phyloP scores from a whole-genome alignment of 108 stramenopile genomes.

The Cyclotella baltica region DNA sequence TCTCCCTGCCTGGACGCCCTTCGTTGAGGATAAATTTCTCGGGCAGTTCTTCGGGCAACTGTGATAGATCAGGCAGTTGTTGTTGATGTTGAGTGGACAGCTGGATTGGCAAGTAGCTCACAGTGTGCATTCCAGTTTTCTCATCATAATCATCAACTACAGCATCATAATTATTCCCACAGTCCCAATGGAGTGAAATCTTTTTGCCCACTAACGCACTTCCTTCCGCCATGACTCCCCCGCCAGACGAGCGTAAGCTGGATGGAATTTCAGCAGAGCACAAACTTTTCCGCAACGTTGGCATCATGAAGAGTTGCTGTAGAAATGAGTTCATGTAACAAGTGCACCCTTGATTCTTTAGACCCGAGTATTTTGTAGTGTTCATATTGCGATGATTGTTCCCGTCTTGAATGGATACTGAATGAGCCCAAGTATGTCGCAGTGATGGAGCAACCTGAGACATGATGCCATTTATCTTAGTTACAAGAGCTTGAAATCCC shows the following conservation, averaged over 20 bases:
- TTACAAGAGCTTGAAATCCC: conserved; percentile 74
- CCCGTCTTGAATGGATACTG: conserved; percentile 46
- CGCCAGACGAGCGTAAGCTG: conserved; percentile 69
- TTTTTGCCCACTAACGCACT: conserved; percentile 80
- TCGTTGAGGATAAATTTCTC: conserved; percentile 89
- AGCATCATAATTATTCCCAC: conserved; percentile 82
- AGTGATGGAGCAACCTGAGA: conserved; percentile 71
- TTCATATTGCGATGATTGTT: conserved; percentile 44
- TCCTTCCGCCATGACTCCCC: conserved; percentile 65
- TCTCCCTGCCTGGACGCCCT: conserved; percentile 94
- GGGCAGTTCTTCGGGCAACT: conserved; percentile 64
- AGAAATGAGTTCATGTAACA: conserved; percentile 99
- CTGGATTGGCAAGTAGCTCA: conserved; percentile 73
- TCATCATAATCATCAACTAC: conserved; percentile 76
- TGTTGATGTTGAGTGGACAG: conserved; percentile 59
- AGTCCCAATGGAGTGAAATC: conserved; percentile 89
- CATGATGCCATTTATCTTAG: conserved; percentile 66
- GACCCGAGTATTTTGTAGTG: conserved; percentile 84
- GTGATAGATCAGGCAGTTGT: conserved; percentile 59
- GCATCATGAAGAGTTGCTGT: conserved; percentile 97
- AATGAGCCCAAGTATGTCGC: conserved; percentile 82
- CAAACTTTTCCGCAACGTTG: conserved; percentile 80
- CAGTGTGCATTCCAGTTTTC: conserved; percentile 81
- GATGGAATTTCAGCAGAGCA: conserved; percentile 81
- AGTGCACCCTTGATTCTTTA: conserved; percentile 98